Evolutionary conservation across 75 land plant species (phyloP).

Genomic region (Azolla pinnata): DNA sequence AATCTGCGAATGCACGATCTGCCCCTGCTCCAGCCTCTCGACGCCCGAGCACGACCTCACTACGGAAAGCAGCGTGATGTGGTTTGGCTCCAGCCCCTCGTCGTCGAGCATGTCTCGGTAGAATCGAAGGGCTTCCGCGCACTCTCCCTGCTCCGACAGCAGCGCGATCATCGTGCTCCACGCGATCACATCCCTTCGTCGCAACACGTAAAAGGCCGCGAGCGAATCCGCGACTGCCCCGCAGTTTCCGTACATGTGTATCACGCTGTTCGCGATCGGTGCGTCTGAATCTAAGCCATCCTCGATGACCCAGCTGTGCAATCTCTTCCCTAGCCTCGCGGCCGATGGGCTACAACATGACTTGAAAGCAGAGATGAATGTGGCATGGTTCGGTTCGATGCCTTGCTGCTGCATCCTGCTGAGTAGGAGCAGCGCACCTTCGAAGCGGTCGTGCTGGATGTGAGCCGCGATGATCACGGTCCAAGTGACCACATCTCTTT

Average conservation of each 20-base stretch:
- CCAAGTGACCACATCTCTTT: slow-evolving; percentile 19
- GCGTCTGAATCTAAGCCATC: neutral
- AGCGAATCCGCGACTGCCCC: slow-evolving; percentile 20
- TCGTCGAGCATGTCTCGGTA: too few relatives aligned
- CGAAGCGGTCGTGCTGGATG: slow-evolving; percentile 17
- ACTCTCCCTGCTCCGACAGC: too few relatives aligned
- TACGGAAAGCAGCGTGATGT: neutral
- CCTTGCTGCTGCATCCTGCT: slow-evolving; percentile 18
- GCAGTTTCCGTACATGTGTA: slow-evolving; percentile 29
- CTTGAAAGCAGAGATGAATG: slow-evolving; percentile 11
- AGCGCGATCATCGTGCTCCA: slow-evolving; percentile 39
- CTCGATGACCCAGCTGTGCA: slow-evolving; percentile 2
- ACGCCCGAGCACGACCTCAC: neutral
- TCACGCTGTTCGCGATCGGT: neutral
- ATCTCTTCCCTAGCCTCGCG: neutral
- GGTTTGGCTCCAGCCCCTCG: slow-evolving; percentile 11
- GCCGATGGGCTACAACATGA: slow-evolving; percentile 5
- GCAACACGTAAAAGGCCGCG: slow-evolving; percentile 38
- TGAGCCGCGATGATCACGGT: slow-evolving; percentile 21
- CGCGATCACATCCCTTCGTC: slow-evolving; percentile 30
- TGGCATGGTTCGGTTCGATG: slow-evolving; percentile 22
- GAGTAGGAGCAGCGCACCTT: slow-evolving; percentile 15
- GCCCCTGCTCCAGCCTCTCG: neutral
- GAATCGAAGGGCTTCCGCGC: too few relatives aligned
- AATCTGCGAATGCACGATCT: neutral